phyloP scores from a whole-genome alignment of 139 green algal species.

The Astrephomene gubernaculifera region DNA sequence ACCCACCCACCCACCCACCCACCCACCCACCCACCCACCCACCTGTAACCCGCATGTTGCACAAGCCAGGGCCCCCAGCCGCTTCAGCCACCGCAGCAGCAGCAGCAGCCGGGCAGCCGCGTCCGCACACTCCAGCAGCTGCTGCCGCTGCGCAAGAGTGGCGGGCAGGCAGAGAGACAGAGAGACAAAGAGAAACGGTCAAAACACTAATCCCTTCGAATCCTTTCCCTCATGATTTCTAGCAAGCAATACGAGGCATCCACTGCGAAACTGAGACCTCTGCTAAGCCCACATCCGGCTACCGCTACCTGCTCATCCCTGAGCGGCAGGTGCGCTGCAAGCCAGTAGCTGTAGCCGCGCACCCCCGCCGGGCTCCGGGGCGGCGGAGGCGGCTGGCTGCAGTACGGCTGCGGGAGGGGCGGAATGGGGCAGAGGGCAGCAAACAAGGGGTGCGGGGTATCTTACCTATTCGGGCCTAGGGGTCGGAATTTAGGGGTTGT shows the following conservation, averaged over 20 bases:
- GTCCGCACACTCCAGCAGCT: slow-evolving; percentile 21
- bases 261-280: background rate
- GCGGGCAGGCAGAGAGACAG: background rate
- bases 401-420: background rate
- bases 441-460: background rate
- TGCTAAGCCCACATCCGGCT: background rate
- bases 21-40: background rate
- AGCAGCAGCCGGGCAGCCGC: slow-evolving; percentile 26
- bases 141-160: slow-evolving; percentile 1
- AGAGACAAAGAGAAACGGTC: background rate
- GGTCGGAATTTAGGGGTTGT: background rate
- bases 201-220: background rate
- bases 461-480: too few relatives aligned
- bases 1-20: background rate
- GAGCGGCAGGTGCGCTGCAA: slow-evolving; percentile 46
- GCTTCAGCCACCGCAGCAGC: slow-evolving; percentile 17
- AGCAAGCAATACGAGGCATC: background rate
- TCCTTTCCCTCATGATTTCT: background rate
- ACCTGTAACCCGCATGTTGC: background rate
- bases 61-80: slow-evolving; percentile 24
- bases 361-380: too few relatives aligned
- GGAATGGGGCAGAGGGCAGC: background rate
- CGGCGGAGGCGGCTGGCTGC: background rate
- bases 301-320: slow-evolving; percentile 2
- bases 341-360: slow-evolving; percentile 45